phyloP scores from a whole-genome alignment of 2,329 filamentous ascomycete species.

The Thelonectria olida region DNA sequence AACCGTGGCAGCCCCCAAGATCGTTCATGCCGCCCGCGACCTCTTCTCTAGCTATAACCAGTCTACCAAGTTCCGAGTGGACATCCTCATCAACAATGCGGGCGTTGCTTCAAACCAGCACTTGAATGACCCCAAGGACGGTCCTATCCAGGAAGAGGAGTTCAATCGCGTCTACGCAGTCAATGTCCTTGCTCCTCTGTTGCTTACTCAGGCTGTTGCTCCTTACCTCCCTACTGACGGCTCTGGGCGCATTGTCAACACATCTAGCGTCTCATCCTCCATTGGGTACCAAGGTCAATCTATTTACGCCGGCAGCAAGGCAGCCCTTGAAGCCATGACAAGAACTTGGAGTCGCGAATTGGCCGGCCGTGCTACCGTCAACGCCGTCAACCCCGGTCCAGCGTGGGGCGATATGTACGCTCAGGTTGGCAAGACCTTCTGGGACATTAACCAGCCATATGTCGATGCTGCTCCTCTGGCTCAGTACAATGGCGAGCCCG shows the following conservation, averaged over 20 bases:
- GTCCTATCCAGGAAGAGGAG: slow-evolving; percentile 65
- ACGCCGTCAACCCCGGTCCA: slow-evolving; percentile 66
- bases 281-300: slow-evolving; percentile 64
- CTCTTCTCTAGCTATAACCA: slow-evolving; percentile 39
- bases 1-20: slow-evolving; percentile 35
- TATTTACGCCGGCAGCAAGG: slow-evolving; percentile 67
- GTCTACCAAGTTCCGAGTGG: slow-evolving; percentile 57
- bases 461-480: slow-evolving; percentile 48
- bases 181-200: slow-evolving; percentile 83
- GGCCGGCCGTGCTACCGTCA: slow-evolving; percentile 61
- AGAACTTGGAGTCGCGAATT: slow-evolving; percentile 68
- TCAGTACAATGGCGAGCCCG: slow-evolving; percentile 44
- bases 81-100: slow-evolving; percentile 90
- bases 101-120: slow-evolving; percentile 74
- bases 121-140: slow-evolving; percentile 62
- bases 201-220: slow-evolving; percentile 77
- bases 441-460: slow-evolving; percentile 51
- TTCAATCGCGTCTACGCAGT: slow-evolving; percentile 79
- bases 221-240: slow-evolving; percentile 75
- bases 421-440: slow-evolving; percentile 45
- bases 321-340: slow-evolving; percentile 67
- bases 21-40: slow-evolving; percentile 41
- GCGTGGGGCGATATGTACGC: slow-evolving; percentile 64
- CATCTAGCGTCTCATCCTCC: slow-evolving; percentile 64
- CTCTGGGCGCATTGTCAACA: slow-evolving; percentile 66